Evolutionary conservation across 768 basidiomycete species (phyloP), one percentile per base, ranked within the genome.

Genomic region (Floccularia luteovirens): DNA sequence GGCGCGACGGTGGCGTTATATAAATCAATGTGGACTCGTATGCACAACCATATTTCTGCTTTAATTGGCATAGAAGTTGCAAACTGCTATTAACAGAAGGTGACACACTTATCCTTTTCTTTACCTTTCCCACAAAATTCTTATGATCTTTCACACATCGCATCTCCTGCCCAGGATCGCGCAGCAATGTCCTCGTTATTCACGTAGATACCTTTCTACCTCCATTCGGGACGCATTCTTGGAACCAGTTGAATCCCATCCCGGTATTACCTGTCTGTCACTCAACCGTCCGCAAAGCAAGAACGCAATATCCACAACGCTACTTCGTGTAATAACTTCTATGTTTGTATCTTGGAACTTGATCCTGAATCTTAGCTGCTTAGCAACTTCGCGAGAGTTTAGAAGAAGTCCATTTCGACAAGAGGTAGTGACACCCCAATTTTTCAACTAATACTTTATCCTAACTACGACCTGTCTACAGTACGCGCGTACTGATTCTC

Each of bases 261-360:
- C 79, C 5, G 87, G 88, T 5, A 69, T 91, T 36, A 69, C 74
- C 14, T 83, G 72, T 48, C 68, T 93, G 14, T 76, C 77, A n/a
- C 74, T 93, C 43, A 86, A 92, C 54, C 69, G 87, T 43, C 86
- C 89, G 5, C 71, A 82, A 48, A 80, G 76, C 50, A 90, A 81
- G 71, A 94, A 94, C 63, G 89, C 91, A 16, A 87, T 94, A 32
- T 91, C 89, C 2, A 61, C 77, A 44, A 64, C 64, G 24, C 70
- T 94, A 46, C 66, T 94, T 23, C 64, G 75, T 64, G 88, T 86
- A 39, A 51, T 28, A 48, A 34, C 30, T 14, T 36, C 19, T 33
- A 23, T n/a, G 38, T 24, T 22, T 36, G 14, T 42, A 14, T 44
- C 4, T 30, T 34, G 21, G 21, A 17, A 38, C 23, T 10, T 13